Conservation (phyloP, 768 basidiomycete species). For the Porphyrellus cyaneotinctus region DNA sequence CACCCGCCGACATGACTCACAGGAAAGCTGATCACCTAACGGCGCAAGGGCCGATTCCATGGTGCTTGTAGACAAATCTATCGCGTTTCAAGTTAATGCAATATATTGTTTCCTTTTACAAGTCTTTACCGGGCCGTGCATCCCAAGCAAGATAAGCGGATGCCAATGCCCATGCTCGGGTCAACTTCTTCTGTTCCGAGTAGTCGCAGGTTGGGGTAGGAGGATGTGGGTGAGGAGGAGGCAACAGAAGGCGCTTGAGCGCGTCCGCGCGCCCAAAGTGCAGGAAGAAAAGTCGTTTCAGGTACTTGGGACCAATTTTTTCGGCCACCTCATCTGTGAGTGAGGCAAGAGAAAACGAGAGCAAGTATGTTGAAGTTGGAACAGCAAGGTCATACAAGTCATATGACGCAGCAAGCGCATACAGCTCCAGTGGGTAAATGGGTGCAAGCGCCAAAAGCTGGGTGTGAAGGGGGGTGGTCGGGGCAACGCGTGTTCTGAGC, state of each 20-base stretch:
- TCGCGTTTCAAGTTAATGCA: neutral
- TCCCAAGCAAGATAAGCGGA: conserved; percentile 84
- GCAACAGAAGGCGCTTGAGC: conserved; percentile 70
- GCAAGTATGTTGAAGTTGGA: conserved; percentile 67
- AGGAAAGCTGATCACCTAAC: conserved; percentile 62
- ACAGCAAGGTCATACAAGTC: conserved; percentile 73
- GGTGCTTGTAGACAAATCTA: conserved; percentile 68
- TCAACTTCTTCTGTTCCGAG: conserved; percentile 72
- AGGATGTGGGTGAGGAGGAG: conserved; percentile 73
- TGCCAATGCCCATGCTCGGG: conserved; percentile 78
- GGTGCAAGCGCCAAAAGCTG: conserved; percentile 67
- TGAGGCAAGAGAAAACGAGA: conserved; percentile 63
- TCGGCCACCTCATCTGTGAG: conserved; percentile 69
- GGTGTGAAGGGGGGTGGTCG: conserved; percentile 52
- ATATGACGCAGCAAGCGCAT: conserved; percentile 62
- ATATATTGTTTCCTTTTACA: neutral
- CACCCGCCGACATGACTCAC: conserved; percentile 61
- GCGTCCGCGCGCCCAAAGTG: conserved; percentile 82
- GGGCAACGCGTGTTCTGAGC: conserved; percentile 43
- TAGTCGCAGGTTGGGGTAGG: conserved; percentile 68
- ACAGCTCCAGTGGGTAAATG: conserved; percentile 64
- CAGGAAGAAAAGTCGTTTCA: conserved; percentile 79
- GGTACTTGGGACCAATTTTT: conserved; percentile 69
- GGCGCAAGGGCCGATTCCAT: conserved; percentile 73
- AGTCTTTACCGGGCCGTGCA: conserved; percentile 62